phyloP scores from a whole-genome alignment of 164 flowering plant genomes.

The Saururus chinensis region DNA sequence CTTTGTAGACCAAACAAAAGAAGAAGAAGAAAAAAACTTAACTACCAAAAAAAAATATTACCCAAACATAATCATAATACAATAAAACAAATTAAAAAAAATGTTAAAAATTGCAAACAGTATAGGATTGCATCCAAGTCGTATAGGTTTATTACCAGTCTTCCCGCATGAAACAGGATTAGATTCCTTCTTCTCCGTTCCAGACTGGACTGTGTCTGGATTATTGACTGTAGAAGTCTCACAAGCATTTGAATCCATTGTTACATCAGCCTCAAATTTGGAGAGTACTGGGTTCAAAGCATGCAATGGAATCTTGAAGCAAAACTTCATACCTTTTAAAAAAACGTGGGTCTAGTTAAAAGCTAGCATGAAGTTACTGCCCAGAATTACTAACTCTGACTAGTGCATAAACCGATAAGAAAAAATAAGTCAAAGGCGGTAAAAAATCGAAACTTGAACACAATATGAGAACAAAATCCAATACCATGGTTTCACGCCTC shows the following conservation, averaged over 20 bases:
- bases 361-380: background rate
- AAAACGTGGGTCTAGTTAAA: background rate
- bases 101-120: too few species aligned
- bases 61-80: too few species aligned
- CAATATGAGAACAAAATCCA: background rate
- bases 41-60: background rate
- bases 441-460: too few species aligned
- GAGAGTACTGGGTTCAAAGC: background rate
- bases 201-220: background rate
- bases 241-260: background rate
- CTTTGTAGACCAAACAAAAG: background rate
- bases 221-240: background rate
- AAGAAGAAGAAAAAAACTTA: background rate
- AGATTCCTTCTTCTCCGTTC: background rate
- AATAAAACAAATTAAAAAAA: too few species aligned
- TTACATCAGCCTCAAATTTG: background rate
- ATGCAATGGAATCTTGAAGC: background rate
- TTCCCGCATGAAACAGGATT: too few species aligned
- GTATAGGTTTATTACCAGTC: too few species aligned
- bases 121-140: too few species aligned
- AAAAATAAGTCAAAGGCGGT: too few species aligned
- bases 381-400: background rate
- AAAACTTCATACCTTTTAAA: background rate
- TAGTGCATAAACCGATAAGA: background rate
- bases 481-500: background rate